Conservation (phyloP, 2,329 filamentous ascomycete genomes). For the Colletotrichum godetiae region DNA sequence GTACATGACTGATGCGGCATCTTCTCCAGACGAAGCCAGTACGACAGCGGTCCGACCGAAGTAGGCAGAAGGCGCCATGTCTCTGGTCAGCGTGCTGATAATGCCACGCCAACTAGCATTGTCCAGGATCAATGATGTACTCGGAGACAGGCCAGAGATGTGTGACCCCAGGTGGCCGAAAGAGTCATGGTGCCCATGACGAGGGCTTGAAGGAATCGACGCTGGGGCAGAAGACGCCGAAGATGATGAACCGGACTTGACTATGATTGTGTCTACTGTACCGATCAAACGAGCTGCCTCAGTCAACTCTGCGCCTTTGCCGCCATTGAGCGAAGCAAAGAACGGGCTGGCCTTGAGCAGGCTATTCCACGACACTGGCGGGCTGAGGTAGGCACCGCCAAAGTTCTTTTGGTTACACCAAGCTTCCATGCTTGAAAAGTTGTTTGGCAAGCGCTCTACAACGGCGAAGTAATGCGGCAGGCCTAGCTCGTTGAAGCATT, state of each 20-base stretch:
- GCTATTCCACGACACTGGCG: slow-evolving; percentile 71
- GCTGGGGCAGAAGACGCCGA: slow-evolving; percentile 57
- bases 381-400: slow-evolving; percentile 84
- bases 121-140: slow-evolving; percentile 75
- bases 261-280: slow-evolving; percentile 84
- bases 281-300: slow-evolving; percentile 84
- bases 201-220: slow-evolving; percentile 61
- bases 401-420: slow-evolving; percentile 81
- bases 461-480: slow-evolving; percentile 84
- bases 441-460: slow-evolving; percentile 76
- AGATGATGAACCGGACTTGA: slow-evolving; percentile 60
- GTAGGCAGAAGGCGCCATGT: slow-evolving; percentile 86
- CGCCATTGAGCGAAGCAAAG: slow-evolving; percentile 62
- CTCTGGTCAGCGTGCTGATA: slow-evolving; percentile 81
- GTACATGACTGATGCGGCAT: slow-evolving; percentile 83
- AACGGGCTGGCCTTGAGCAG: slow-evolving; percentile 68
- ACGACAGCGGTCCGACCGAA: slow-evolving; percentile 80
- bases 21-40: slow-evolving; percentile 77
- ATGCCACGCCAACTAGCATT: slow-evolving; percentile 91
- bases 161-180: slow-evolving; percentile 35
- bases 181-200: slow-evolving; percentile 46
- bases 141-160: slow-evolving; percentile 51
- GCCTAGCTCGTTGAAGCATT: slow-evolving; percentile 84
- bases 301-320: slow-evolving; percentile 69
- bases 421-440: slow-evolving; percentile 74